A percentile compares a stretch with the other conserved stretches of the same genome.
Conservation (phyloP, 2,329 filamentous ascomycete genomes). For the Ophiostoma piceae region DNA sequence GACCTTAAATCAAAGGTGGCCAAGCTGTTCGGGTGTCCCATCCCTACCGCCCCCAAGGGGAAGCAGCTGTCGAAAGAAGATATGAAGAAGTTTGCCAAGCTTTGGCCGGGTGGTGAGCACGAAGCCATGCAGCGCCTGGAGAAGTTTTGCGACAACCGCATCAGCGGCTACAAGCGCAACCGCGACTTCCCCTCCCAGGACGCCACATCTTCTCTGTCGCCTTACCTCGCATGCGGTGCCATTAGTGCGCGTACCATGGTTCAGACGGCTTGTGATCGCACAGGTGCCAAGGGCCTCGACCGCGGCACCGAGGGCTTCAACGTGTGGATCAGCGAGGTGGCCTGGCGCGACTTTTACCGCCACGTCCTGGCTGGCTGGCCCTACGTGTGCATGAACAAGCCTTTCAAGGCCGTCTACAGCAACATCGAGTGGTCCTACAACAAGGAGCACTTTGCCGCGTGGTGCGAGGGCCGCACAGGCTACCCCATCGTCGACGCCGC, state of each 20-base stretch:
- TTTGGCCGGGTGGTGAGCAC: conserved; percentile 54
- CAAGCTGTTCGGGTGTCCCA: conserved; percentile 53
- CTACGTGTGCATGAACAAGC: conserved; percentile 65
- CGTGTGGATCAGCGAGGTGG: conserved; percentile 75
- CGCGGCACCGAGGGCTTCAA: conserved; percentile 60
- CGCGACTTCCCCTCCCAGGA: conserved; percentile 62
- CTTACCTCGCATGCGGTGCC: conserved; percentile 63
- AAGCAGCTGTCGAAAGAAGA: conserved; percentile 59
- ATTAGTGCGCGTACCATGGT: conserved; percentile 63
- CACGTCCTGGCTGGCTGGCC: conserved; percentile 83
- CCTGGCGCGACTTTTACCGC: conserved; percentile 84
- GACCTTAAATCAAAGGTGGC: conserved; percentile 42
- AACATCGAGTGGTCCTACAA: conserved; percentile 80
- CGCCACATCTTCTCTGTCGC: conserved; percentile 64
- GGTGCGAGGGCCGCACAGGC: conserved; percentile 69
- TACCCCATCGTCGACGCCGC: conserved; percentile 81
- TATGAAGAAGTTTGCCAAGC: conserved; percentile 47
- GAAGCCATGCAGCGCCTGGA: conserved; percentile 60
- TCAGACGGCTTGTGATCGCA: conserved; percentile 52
- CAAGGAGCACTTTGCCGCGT: conserved; percentile 61
- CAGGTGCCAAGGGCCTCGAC: conserved; percentile 61
- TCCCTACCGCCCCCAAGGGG: conserved; percentile 58
- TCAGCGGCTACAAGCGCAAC: conserved; percentile 28
- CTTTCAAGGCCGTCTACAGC: conserved; percentile 74
- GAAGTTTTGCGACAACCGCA: conserved; percentile 55